Base-by-base conservation (phyloP, 768 basidiomycete species). In the Naganishia onofrii region DNA sequence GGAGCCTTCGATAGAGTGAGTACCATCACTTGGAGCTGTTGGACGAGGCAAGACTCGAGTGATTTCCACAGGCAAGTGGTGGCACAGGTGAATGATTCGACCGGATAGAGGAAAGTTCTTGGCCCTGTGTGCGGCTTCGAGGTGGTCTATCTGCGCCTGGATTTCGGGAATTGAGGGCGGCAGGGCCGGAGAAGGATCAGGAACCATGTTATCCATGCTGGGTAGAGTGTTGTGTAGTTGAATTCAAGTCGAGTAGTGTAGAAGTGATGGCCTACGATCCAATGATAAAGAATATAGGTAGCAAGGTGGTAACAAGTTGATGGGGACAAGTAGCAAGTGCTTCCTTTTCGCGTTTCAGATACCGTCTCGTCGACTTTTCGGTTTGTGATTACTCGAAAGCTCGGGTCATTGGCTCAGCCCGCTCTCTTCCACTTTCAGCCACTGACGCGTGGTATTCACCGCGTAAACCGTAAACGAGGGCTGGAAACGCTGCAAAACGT, bases 31-130 rank as follows among this genome's bases (percentile, higher is more conserved):
- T 7, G 68, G 7, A n/a, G 68, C 36, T 23, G 68, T 21, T 9
- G 56, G 65, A 51, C 74, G 65, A 8, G 77, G 75, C 29, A 79
- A 74, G 42, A 78, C 74, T 21, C 74, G 85, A 38, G 89, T 86
- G 31, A 88, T 87, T 56, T 85, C 83, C 77, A 93, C 84, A 71
- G 92, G 92, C 67, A 94, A 88, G 77, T 93, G 91, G 81, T 93
- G 92, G 82, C 88, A 90, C 72, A 96, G 88, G 75, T 95, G 94
- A 76, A 98, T 86, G 79, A 96, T 90, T 52, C 94, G 87, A 1
- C 93, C 94, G 5, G 89, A 89, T 52, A 96, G 86, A 0, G 86
- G 84, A 67, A 90, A 86, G 52, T 88, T 89, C 69, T 88, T 86
- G 1, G 85, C 85, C 66, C 82, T 83, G 80, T 90, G 90, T 67